These are phyloP conservation scores for Penicillium janthinellum DNA, from an alignment of 2,329 filamentous ascomycete species.

Conservation along the genomic window DNA sequence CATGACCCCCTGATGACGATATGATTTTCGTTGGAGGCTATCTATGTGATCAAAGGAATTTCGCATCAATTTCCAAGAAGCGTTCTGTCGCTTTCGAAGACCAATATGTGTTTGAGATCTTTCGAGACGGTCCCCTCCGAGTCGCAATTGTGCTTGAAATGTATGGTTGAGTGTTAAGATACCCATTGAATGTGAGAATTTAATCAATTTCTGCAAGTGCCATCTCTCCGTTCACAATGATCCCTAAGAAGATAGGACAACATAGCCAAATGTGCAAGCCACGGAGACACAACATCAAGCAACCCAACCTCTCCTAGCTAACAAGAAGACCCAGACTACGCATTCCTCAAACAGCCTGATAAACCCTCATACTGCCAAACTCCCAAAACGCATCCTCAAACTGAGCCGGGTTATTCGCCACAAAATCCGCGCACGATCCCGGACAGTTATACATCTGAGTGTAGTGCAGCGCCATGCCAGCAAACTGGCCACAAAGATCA, in stretches of 20 bases:
- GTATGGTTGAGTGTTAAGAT: slow-evolving; percentile 4
- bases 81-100: no score
- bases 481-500: slow-evolving; percentile 63
- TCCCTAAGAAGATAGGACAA: background rate
- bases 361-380: slow-evolving; percentile 63
- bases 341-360: slow-evolving; percentile 40
- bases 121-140: background rate
- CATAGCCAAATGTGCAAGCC: background rate
- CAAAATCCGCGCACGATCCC: slow-evolving; percentile 59
- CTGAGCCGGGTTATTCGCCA: slow-evolving; percentile 58
- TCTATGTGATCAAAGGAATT: background rate
- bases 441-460: slow-evolving; percentile 45
- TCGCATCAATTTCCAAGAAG: no score
- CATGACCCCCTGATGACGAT: background rate
- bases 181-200: slow-evolving; percentile 4
- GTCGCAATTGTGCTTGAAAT: background rate
- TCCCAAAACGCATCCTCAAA: slow-evolving; percentile 67
- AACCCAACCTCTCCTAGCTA: background rate
- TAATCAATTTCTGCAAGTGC: background rate
- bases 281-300: background rate
- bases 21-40: background rate
- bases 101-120: no score
- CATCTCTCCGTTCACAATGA: background rate
- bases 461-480: slow-evolving; percentile 40
- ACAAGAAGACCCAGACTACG: background rate